Conservation (phyloP, 2,329 filamentous ascomycete genomes). For the Geosmithia flava region DNA sequence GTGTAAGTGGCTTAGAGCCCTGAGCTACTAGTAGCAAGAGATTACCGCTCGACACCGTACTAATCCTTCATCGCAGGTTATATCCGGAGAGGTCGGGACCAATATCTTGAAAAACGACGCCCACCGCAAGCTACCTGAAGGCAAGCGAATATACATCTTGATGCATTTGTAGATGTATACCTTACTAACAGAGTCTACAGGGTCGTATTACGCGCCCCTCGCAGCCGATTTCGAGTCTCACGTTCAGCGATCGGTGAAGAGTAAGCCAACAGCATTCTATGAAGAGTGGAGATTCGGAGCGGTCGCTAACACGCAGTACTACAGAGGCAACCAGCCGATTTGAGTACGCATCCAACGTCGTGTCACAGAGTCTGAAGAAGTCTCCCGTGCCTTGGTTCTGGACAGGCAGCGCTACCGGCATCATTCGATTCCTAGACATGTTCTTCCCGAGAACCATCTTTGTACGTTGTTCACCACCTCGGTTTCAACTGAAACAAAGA, state of each 20-base stretch:
- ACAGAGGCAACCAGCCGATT: constrained; percentile 1
- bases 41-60: no score
- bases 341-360: constrained; percentile 1
- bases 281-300: not conserved
- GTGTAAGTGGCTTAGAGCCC: not conserved
- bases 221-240: not conserved
- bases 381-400: constrained; percentile 1
- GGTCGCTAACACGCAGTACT: not conserved
- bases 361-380: constrained; percentile 1
- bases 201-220: not conserved
- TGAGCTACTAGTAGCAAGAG: not conserved
- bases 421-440: constrained; percentile 1
- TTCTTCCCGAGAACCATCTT: not conserved
- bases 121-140: not conserved
- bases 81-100: constrained; percentile 5
- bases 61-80: constrained; percentile 1
- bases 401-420: not conserved
- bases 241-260: not conserved
- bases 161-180: not conserved
- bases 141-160: not conserved
- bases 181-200: not conserved
- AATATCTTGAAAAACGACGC: constrained; percentile 4
- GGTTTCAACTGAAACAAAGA: not conserved
- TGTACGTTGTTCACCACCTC: not conserved
- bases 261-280: not conserved